Evolutionary conservation across 805 yeast genomes (phyloP).

Genomic region (Blastobotrys parvus): DNA sequence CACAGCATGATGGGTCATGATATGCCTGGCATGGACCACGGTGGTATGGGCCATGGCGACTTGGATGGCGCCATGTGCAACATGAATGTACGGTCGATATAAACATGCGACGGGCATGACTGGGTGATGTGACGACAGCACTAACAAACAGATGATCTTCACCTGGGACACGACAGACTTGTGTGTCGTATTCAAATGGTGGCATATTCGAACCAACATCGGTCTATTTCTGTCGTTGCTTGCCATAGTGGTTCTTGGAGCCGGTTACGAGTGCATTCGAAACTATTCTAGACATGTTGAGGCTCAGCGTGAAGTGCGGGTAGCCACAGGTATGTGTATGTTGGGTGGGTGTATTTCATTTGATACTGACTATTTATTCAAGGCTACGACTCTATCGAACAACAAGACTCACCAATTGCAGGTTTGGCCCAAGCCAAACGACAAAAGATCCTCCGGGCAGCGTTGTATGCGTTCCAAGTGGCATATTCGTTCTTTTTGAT

Average conservation of each 20-base stretch:
- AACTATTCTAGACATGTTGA: conserved; percentile 9
- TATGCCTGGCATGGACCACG: conserved; percentile 16
- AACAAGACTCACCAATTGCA: neutral
- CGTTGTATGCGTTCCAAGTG: conserved; percentile 55
- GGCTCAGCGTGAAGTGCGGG: neutral
- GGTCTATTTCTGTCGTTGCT: conserved; percentile 47
- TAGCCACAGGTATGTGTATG: neutral
- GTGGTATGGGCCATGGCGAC: conserved; percentile 12
- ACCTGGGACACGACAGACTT: conserved; percentile 71
- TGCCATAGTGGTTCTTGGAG: conserved; percentile 40
- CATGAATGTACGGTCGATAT: conserved; percentile 15
- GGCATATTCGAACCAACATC: conserved; percentile 55
- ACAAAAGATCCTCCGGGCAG: conserved; percentile 8
- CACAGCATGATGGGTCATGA: conserved; percentile 12
- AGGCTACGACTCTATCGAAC: neutral
- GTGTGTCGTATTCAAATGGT: conserved; percentile 69
- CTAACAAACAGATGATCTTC: conserved; percentile 45
- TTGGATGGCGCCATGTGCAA: conserved; percentile 16
- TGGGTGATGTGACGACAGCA: neutral
- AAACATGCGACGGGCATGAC: conserved; percentile 1
- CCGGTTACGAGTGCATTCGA: conserved; percentile 57
- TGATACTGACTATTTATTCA: neutral
- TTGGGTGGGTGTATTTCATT: neutral
- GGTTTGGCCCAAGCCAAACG: neutral
- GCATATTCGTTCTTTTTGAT: conserved; percentile 49